A percentile compares a stretch with the other conserved stretches of the same genome.
These are phyloP conservation scores for Phyllosticta citriasiana DNA, from an alignment of 2,329 filamentous ascomycete genomes.

Conservation along the genomic window DNA sequence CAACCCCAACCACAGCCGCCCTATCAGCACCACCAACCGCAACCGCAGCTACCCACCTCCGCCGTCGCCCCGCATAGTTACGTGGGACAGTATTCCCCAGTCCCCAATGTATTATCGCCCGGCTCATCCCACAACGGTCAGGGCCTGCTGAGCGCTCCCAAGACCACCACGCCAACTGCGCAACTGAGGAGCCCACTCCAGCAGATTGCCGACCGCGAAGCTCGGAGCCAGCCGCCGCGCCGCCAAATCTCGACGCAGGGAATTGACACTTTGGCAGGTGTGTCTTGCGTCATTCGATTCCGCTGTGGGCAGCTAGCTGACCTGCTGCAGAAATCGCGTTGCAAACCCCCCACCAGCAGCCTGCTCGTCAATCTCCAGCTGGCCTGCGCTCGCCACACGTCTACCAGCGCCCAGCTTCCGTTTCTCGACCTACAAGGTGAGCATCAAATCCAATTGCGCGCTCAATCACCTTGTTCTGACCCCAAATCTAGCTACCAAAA, in stretches of 20 bases:
- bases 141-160: conserved; percentile 6
- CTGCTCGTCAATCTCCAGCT: conserved; percentile 26
- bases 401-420: conserved; percentile 24
- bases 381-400: conserved; percentile 16
- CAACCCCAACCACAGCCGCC: not conserved
- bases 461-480: not conserved
- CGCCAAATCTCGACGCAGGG: conserved; percentile 35
- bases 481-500: conserved; percentile 11
- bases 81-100: not conserved
- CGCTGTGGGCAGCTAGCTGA: not conserved
- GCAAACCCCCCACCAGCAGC: conserved; percentile 35
- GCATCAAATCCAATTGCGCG: not conserved
- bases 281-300: conserved; percentile 10
- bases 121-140: conserved; percentile 8
- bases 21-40: not conserved
- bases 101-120: conserved; percentile 2
- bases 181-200: conserved; percentile 11
- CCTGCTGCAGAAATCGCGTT: conserved; percentile 30
- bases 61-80: conserved; percentile 1
- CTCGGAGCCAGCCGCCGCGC: conserved; percentile 23
- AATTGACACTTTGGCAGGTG: conserved; percentile 40
- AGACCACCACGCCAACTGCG: conserved; percentile 7
- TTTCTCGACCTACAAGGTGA: conserved; percentile 10
- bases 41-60: not conserved
- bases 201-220: conserved; percentile 19